Conservation (phyloP, 2,329 filamentous ascomycete species). For the Helicocarpus griseus region DNA sequence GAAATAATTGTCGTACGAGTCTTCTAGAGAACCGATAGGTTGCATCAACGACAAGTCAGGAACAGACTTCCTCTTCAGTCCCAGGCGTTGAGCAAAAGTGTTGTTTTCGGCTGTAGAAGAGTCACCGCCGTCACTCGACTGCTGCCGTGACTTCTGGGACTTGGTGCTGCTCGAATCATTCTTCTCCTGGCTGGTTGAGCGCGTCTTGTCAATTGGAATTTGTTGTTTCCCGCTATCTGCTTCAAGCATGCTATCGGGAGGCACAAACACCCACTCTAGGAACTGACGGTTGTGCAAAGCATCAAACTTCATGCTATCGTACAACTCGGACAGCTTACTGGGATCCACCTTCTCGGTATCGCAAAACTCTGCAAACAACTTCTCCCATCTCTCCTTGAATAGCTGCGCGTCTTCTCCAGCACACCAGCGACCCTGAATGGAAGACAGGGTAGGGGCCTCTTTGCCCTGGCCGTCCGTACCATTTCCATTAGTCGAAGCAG, state of each 20-base stretch:
- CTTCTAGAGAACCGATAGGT: conserved; percentile 39
- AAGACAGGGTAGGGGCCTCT: conserved; percentile 48
- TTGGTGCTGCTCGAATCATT: conserved; percentile 17
- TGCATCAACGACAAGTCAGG: conserved; percentile 34
- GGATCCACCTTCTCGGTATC: conserved; percentile 97
- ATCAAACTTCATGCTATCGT: conserved; percentile 99
- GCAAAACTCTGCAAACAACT: conserved; percentile 91
- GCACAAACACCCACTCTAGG: conserved; percentile 94
- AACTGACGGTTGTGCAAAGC: conserved; percentile 94
- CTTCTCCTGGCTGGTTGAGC: conserved; percentile 9
- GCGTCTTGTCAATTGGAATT: conserved; percentile 13
- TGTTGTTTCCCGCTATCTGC: conserved; percentile 50
- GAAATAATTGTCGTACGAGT: conserved; percentile 65
- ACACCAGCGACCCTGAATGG: conserved; percentile 87
- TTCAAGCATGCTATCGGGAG: conserved; percentile 60
- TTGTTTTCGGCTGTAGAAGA: conserved; percentile 18
- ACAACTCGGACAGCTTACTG: conserved; percentile 95
- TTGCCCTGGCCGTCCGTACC: conserved; percentile 11
- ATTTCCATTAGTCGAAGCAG: conserved; percentile 10
- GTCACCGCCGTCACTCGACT: conserved; percentile 13
- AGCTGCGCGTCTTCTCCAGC: conserved; percentile 90
- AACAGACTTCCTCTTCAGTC: conserved; percentile 45
- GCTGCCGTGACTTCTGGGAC: neutral
- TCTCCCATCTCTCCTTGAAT: conserved; percentile 96
- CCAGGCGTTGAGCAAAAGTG: conserved; percentile 29